Conservation (phyloP, 345 rosid genomes). For the Eucalyptus pauciflora region DNA sequence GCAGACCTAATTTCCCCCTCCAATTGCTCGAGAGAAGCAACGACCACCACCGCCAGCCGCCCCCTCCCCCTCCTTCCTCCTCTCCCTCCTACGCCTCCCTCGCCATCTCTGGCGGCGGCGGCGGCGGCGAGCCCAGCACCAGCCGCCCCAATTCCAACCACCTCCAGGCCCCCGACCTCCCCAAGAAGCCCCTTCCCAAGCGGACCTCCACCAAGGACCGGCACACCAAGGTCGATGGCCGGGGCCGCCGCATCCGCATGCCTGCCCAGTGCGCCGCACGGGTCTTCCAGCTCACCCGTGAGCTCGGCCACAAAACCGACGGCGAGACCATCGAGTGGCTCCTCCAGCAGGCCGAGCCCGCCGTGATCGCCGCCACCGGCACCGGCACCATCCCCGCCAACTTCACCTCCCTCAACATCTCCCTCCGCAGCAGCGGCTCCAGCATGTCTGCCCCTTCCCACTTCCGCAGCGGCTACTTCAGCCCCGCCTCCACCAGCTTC, state of each 20-base stretch:
- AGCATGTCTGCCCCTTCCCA: constrained; percentile 59
- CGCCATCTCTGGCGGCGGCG: not conserved
- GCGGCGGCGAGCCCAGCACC: not conserved
- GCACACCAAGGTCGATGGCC: constrained; percentile 95
- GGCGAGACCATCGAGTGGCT: constrained; percentile 92
- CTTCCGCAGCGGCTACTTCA: constrained; percentile 34
- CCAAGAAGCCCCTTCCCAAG: constrained; percentile 63
- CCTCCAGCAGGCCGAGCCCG: constrained; percentile 86
- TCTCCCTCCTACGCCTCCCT: not conserved
- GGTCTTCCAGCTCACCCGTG: constrained; percentile 86
- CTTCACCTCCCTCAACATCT: constrained; percentile 81
- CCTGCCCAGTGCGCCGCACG: constrained; percentile 89
- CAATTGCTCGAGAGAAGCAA: constrained; percentile 55
- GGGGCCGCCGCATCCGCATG: constrained; percentile 95
- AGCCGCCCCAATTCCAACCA: not conserved
- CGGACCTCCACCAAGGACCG: constrained; percentile 73
- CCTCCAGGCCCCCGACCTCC: not conserved
- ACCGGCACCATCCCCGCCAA: constrained; percentile 92
- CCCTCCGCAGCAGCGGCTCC: constrained; percentile 74
- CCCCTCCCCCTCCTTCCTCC: not conserved
- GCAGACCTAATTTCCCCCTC: constrained; percentile 69
- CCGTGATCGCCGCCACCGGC: constrained; percentile 89
- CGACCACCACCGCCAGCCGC: constrained; percentile 1
- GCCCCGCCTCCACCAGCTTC: constrained; percentile 11
- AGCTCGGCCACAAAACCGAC: constrained; percentile 84